Conservation (phyloP, 805 yeast genomes). For the Wilhelminamyces savonicus region DNA sequence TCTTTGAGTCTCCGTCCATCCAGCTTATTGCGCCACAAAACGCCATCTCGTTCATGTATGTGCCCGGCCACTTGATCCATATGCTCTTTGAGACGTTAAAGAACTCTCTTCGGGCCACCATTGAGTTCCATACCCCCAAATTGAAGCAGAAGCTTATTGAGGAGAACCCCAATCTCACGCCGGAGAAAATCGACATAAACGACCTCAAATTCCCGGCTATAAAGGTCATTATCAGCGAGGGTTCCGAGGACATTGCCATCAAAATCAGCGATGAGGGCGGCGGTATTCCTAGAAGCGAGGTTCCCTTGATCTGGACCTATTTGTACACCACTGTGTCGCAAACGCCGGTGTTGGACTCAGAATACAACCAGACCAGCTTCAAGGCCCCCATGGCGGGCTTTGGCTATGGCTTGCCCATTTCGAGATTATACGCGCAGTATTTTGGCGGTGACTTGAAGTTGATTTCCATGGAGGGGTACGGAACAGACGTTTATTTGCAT, state of each 20-base stretch:
- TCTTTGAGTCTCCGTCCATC: slow-evolving; percentile 81
- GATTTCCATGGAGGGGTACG: slow-evolving; percentile 90
- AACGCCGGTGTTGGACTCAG: slow-evolving; percentile 60
- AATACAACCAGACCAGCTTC: slow-evolving; percentile 54
- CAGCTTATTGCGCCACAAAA: slow-evolving; percentile 71
- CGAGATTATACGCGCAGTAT: slow-evolving; percentile 79
- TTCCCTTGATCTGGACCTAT: slow-evolving; percentile 86
- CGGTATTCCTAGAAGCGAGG: slow-evolving; percentile 79
- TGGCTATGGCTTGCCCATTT: slow-evolving; percentile 86
- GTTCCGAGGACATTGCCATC: slow-evolving; percentile 84
- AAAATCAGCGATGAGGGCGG: slow-evolving; percentile 93
- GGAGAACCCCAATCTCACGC: slow-evolving; percentile 34
- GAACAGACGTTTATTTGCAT: slow-evolving; percentile 88
- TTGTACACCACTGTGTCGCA: slow-evolving; percentile 81
- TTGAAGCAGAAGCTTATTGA: slow-evolving; percentile 30
- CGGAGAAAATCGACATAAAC: slow-evolving; percentile 40
- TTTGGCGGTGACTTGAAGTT: slow-evolving; percentile 87
- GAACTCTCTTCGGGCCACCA: slow-evolving; percentile 83
- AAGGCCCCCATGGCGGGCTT: slow-evolving; percentile 93
- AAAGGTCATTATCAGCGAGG: slow-evolving; percentile 81
- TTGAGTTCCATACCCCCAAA: slow-evolving; percentile 65
- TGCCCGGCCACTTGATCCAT: slow-evolving; percentile 88
- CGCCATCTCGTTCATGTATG: slow-evolving; percentile 75
- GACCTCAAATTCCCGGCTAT: slow-evolving; percentile 77
- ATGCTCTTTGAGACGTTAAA: slow-evolving; percentile 86